Conservation (phyloP, 2,329 filamentous ascomycete genomes). For the Trichophyton verrucosum region DNA sequence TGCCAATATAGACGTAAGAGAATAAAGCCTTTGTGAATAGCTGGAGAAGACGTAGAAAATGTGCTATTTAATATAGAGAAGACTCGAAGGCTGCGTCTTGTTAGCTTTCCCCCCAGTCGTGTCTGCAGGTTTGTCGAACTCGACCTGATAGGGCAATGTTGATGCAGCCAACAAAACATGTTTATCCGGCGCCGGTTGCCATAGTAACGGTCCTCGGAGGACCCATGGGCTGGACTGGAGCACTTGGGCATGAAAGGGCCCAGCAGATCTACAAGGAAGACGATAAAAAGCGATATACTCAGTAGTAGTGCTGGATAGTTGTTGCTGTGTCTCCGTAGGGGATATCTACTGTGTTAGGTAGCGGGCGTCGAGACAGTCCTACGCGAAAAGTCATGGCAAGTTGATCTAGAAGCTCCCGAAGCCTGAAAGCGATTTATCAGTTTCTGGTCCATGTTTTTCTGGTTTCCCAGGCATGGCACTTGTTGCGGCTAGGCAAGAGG, state of each 20-base stretch:
- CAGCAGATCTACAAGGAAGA: too few species aligned
- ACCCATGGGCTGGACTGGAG: background rate
- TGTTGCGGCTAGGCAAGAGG: background rate
- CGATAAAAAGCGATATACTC: too few species aligned
- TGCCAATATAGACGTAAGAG: background rate
- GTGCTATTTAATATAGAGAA: slow-evolving; percentile 2
- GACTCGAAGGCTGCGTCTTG: slow-evolving; percentile 2
- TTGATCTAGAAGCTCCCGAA: too few species aligned
- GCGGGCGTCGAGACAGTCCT: too few species aligned
- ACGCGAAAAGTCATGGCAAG: too few species aligned
- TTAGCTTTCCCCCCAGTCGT: background rate
- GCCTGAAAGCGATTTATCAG: too few species aligned
- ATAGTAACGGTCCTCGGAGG: slow-evolving; percentile 6
- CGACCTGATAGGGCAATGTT: background rate
- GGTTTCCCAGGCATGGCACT: background rate
- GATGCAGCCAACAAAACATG: slow-evolving; percentile 5
- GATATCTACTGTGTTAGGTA: too few species aligned
- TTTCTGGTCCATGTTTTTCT: too few species aligned
- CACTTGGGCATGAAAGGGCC: too few species aligned
- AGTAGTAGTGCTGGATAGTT: too few species aligned
- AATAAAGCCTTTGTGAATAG: background rate
- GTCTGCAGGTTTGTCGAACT: background rate
- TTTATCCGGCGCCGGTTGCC: slow-evolving; percentile 15
- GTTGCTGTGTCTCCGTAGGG: too few species aligned
- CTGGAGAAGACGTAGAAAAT: background rate